Conservation (phyloP, 2,329 filamentous ascomycete species). For the Dryadomyces quercus-mongolicae region DNA sequence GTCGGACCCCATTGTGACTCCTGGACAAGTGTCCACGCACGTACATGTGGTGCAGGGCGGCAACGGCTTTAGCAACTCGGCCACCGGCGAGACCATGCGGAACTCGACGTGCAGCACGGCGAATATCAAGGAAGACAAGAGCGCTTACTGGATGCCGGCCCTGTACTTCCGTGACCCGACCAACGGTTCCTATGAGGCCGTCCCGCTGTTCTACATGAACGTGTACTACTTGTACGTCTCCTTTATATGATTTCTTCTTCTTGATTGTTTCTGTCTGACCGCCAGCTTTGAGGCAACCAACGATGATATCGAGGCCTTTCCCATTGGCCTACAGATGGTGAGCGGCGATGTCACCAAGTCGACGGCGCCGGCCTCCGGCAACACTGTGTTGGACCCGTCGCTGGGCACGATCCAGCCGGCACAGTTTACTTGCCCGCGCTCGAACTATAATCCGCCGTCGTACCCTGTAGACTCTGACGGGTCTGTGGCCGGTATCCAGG, state of each 20-base stretch:
- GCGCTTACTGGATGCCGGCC: conserved; percentile 66
- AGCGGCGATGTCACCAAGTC: conserved; percentile 50
- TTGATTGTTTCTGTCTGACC: conserved; percentile 17
- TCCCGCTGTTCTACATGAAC: conserved; percentile 60
- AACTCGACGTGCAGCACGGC: conserved; percentile 60
- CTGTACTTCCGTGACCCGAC: conserved; percentile 56
- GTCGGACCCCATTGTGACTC: conserved; percentile 56
- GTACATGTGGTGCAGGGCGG: conserved; percentile 62
- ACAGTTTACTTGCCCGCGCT: conserved; percentile 49
- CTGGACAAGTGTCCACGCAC: conserved; percentile 46
- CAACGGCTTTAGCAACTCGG: conserved; percentile 51
- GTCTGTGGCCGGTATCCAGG: conserved; percentile 38
- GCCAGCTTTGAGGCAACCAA: conserved; percentile 46
- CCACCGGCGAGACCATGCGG: conserved; percentile 46
- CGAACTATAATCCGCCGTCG: conserved; percentile 32
- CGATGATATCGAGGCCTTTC: conserved; percentile 58
- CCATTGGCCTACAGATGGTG: conserved; percentile 58
- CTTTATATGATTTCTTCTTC: not conserved
- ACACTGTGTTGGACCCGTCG: conserved; percentile 36
- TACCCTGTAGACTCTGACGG: conserved; percentile 45
- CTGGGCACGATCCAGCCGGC: conserved; percentile 39
- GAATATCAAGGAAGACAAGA: conserved; percentile 54
- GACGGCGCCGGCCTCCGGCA: conserved; percentile 40
- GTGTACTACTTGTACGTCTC: conserved; percentile 58
- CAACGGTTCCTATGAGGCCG: conserved; percentile 51